These are phyloP conservation scores for Ceratorhiza oryzae-sativae DNA, from an alignment of 1,284 basidiomycete genomes.

Conservation along the genomic window DNA sequence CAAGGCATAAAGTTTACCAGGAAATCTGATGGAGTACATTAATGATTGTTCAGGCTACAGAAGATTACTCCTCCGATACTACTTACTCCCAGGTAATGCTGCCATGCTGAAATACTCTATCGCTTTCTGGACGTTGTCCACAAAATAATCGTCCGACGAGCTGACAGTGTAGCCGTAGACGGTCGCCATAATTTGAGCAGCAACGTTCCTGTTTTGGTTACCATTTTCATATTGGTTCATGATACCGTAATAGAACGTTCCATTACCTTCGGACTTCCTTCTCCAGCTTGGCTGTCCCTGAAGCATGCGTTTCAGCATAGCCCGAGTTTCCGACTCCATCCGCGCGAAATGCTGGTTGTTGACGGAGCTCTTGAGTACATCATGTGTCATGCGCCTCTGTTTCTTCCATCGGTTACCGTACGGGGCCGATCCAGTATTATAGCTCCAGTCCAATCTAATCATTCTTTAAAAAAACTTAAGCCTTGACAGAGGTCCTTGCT, in stretches of 20 bases:
- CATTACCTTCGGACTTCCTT: conserved; percentile 17
- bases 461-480: background rate
- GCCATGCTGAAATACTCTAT: conserved; percentile 3
- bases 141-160: background rate
- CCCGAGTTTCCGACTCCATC: conserved; percentile 3
- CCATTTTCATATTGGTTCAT: too few species aligned
- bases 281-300: background rate
- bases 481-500: background rate
- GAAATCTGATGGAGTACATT: conserved; percentile 5
- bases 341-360: conserved; percentile 16
- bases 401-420: conserved; percentile 25
- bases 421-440: background rate
- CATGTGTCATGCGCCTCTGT: conserved; percentile 22
- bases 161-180: conserved; percentile 34
- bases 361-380: conserved; percentile 9
- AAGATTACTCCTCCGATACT: background rate
- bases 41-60: background rate
- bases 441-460: conserved; percentile 12
- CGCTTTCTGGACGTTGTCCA: background rate
- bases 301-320: conserved; percentile 7
- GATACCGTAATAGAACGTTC: background rate
- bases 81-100: conserved; percentile 20
- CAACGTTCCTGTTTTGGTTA: conserved; percentile 20
- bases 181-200: conserved; percentile 15
- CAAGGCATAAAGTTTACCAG: conserved; percentile 32